Base-by-base conservation (phyloP, 1,139 yeast species). In the Pichia sp. region DNA sequence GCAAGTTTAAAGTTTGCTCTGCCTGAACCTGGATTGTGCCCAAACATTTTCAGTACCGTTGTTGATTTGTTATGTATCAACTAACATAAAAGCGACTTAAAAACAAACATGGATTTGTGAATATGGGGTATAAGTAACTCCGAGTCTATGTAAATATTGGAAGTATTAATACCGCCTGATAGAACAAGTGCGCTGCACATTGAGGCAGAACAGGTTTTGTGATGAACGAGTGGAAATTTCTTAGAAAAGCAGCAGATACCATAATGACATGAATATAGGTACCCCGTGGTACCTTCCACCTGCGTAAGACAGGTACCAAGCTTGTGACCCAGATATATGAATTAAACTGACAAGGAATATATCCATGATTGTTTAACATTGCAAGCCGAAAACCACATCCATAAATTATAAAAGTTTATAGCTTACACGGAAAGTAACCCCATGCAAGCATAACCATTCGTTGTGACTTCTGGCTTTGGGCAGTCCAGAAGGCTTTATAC, bases 151-250 rank as follows among this genome's bases (percentile, higher is more conserved):
- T 78, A 80, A 18, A 77, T 64, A 46, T 76, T 72, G n/a, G 72
- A 60, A 3, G 70, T 60, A 8, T 69, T 60, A 37, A 78, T 70
- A 30, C 61, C 55, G 2, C 77, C 78, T 1, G 71, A 53, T 53
- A 78, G 86, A 1, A 72, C 76, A 45, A 64, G 64, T 61, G 77
- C 76, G 50, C 78, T 80, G 53, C 75, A 76, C 24, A 77, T 41
- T 0, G 86, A 77, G 3, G 81, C 69, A 18, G 77, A 65, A 78
- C 69, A 0, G 85, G 70, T 47, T 87, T 62, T 6, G 72, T 63
- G 30, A 76, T 59, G 19, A 79, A 77, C 20, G 78, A 65, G 45
- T 74, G 74, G 11, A 84, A 66, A 47, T 77, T 78, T 34, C 72
- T 58, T 1, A 83, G 74, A 34, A 72, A 67, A 78, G 83, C 74